Base-by-base conservation (phyloP, 2,329 filamentous ascomycete genomes). In the Aspergillus sp. region DNA sequence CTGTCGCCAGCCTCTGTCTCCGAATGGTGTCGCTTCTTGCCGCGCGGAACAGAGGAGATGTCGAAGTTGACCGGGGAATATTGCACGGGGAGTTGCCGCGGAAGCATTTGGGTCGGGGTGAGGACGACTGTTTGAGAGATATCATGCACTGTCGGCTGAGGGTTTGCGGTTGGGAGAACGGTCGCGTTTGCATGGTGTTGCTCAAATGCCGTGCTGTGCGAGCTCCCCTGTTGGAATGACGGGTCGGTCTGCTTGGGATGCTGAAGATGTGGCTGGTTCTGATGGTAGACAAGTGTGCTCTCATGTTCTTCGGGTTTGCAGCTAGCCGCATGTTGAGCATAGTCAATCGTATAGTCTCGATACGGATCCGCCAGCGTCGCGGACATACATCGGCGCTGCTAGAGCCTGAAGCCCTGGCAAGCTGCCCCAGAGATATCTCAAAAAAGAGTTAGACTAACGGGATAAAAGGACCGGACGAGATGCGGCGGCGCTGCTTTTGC, bases 331-430 rank as follows among this genome's bases (percentile, higher is more conserved):
- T 87, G 86, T 71, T 84, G 78, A 76, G 85, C 81, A 78, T 88
- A 89, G 72, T 87, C 84, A 81, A 88, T 85, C 82, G 87, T 83
- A 80, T 88, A 88, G 78, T 86, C 83, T 81, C 85, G 83, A 79
- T 89, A 89, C 75, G 86, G 84, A 81, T 83, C 81, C 81, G 84
- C 85, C 83, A 88, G 83, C 78, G 83, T 87, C 82, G 77, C 83
- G 79, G 79, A 82, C 76, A 82, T 82, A 75, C 84, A 88, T 88
- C 66, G 84, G 83, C 84, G 81, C 84, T 84, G 84, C 86, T 85
- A 88, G 86, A 88, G 85, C 85, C 81, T 56, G 53, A 54, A 84
- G 85, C 86, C 83, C 85, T 85, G 83, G 84, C 85, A 85, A 85
- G 67, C 64, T 64, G 58, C 59, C 61, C 55, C n/a, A 19, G 40